Percentiles rank a stretch among this genome's conserved stretches.
phyloP scores from a whole-genome alignment of 371 early-diverging fungal species.

The Blastocladiella emersonii region DNA sequence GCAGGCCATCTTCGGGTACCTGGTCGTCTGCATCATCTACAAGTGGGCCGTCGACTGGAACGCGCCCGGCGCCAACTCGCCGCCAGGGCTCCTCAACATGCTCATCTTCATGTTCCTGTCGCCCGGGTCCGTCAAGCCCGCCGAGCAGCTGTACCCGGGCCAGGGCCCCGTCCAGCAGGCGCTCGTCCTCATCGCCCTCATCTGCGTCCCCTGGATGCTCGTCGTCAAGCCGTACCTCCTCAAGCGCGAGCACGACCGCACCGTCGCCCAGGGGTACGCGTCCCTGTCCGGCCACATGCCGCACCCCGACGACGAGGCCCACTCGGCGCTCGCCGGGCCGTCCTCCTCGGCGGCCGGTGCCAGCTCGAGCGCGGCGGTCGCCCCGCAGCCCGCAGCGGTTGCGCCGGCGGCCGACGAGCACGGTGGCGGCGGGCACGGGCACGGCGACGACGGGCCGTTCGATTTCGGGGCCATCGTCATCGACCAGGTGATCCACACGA shows the following conservation, averaged over 20 bases:
- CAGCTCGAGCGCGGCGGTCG: background rate
- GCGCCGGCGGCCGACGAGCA: slow-evolving; percentile 12
- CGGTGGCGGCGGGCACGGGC: slow-evolving; percentile 21
- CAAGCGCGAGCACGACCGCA: slow-evolving; percentile 61
- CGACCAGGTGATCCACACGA: slow-evolving; percentile 96
- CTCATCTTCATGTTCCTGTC: slow-evolving; percentile 98
- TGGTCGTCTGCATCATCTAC: slow-evolving; percentile 82
- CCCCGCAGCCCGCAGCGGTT: too few species aligned
- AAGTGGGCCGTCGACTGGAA: slow-evolving; percentile 95
- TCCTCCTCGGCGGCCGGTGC: background rate
- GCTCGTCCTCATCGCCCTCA: slow-evolving; percentile 69
- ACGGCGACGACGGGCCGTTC: slow-evolving; percentile 35
- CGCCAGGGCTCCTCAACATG: slow-evolving; percentile 94
- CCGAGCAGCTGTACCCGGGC: slow-evolving; percentile 65
- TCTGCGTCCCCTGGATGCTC: slow-evolving; percentile 98
- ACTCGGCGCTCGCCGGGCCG: background rate
- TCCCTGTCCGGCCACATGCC: slow-evolving; percentile 16
- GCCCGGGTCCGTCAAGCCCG: slow-evolving; percentile 72
- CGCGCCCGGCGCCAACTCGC: slow-evolving; percentile 49
- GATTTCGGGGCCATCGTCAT: slow-evolving; percentile 90
- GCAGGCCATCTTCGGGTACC: slow-evolving; percentile 89
- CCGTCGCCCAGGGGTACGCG: slow-evolving; percentile 39
- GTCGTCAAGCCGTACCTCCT: slow-evolving; percentile 85
- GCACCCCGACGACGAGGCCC: slow-evolving; percentile 15
- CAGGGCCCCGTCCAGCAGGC: slow-evolving; percentile 76